phyloP scores from a whole-genome alignment of 2,329 filamentous ascomycete genomes.

The Trichoderma citrinoviride region DNA sequence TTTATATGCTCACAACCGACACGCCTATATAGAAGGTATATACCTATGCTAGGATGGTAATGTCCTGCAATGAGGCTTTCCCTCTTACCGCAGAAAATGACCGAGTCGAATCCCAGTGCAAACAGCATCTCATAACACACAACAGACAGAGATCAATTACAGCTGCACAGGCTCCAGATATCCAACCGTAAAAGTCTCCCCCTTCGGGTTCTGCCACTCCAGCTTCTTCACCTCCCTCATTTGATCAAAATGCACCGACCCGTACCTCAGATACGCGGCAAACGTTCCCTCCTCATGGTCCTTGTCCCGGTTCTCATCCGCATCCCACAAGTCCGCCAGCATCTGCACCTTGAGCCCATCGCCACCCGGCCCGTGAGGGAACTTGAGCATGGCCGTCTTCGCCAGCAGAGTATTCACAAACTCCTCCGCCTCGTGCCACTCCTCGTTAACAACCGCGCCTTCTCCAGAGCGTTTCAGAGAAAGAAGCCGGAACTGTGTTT shows the following conservation, averaged over 20 bases:
- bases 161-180: not conserved
- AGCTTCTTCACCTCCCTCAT: conserved; percentile 27
- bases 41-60: too few species aligned
- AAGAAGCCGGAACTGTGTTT: conserved; percentile 28
- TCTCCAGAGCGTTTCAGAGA: conserved; percentile 26
- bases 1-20: too few species aligned
- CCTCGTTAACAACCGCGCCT: conserved; percentile 20
- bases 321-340: conserved; percentile 33
- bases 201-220: conserved; percentile 3
- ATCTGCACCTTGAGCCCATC: conserved; percentile 24
- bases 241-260: conserved; percentile 37
- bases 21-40: too few species aligned
- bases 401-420: conserved; percentile 34
- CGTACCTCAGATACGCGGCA: conserved; percentile 37
- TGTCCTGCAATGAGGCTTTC: too few species aligned
- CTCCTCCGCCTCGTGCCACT: conserved; percentile 28
- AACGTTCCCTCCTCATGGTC: conserved; percentile 36
- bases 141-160: not conserved
- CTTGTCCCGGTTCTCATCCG: conserved; percentile 33
- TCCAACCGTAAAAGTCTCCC: not conserved
- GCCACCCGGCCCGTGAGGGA: conserved; percentile 34
- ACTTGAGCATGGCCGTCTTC: conserved; percentile 35
- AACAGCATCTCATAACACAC: not conserved
- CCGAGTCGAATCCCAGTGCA: not conserved
- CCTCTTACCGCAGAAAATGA: too few species aligned